Base-by-base conservation (phyloP, 495 filamentous ascomycete genomes). In the Thermochaetoides thermophila region DNA sequence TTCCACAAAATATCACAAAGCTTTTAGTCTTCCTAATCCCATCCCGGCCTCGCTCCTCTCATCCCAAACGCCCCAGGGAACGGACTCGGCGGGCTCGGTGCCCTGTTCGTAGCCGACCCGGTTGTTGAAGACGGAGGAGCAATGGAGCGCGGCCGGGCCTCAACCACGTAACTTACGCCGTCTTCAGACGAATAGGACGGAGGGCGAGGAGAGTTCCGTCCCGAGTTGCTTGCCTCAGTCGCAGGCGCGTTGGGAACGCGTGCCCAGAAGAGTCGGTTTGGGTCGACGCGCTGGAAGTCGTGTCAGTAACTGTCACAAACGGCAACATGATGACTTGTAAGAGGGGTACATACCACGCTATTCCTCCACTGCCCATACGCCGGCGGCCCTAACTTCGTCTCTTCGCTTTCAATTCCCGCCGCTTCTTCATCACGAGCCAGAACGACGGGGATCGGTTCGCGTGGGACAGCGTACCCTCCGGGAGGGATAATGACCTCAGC, bases 291-390 rank as follows among this genome's bases (percentile, higher is more conserved):
- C 74, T 79, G 43, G 27, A 37, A 19, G 11, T 21, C n/a, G n/a
- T n/a, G n/a, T n/a, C n/a, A n/a, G n/a, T 19, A 14, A 17, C 14
- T 1, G 20, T 38, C 31, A 45, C 42, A 23, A 17, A 30, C 8
- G 8, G 17, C 27, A 17, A 13, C 3, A 13, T 17, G n/a, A 19
- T 20, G 4, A 9, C 12, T 10, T 25, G 14, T 25, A 18, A 32
- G 2, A n/a, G 4, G 19, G 27, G 14, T 30, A 74, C 76, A 52
- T 71, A 84, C 80, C 58, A 89, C 80, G 51, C 76, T 82, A 52
- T 73, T 69, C 38, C 81, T 61, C 84, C 83, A 93, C 7, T 81
- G 49, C 2, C 84, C 84, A 55, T 93, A 93, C n/a, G 83, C 82
- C 11, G 84, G 84, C 20, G 84, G 84, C 11, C 81, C 76, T 19